Evolutionary conservation across 305 asterid species (phyloP).

Genomic region (Fraxinus greggii): DNA sequence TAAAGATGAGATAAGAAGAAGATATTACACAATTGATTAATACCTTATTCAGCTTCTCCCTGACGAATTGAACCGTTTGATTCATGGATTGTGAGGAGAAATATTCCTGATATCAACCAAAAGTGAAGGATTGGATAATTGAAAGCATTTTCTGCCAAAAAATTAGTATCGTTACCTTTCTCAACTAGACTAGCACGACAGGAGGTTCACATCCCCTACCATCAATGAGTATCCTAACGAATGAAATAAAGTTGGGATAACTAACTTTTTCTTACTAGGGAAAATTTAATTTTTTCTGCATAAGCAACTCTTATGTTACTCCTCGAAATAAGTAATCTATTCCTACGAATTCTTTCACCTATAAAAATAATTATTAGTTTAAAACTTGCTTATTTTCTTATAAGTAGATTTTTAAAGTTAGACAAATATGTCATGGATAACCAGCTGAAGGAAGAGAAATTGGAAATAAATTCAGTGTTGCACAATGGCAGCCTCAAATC

Average conservation of each 20-base stretch:
- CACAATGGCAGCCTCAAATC: neutral
- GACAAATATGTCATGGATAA: neutral
- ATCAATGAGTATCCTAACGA: neutral
- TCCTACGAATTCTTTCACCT: neutral
- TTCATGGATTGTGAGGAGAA: constrained; percentile 81
- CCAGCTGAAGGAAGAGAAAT: neutral
- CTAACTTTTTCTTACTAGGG: neutral
- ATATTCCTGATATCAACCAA: constrained; percentile 54
- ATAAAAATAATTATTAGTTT: neutral
- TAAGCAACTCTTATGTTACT: neutral
- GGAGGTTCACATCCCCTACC: neutral
- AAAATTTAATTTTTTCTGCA: neutral
- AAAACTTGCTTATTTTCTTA: neutral
- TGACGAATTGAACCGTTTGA: constrained; percentile 67
- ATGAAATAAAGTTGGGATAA: neutral
- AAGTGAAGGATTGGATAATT: constrained; percentile 9
- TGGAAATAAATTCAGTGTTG: neutral
- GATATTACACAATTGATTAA: neutral
- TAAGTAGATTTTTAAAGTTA: neutral
- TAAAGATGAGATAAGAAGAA: neutral
- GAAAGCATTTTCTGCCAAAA: neutral
- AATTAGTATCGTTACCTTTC: neutral
- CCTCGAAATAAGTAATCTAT: neutral
- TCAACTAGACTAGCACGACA: neutral
- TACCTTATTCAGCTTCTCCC: constrained; percentile 77